Evolutionary conservation across 2,329 filamentous ascomycete species (phyloP), one percentile per base, ranked within the genome.

Genomic region (Sclerotiophoma versabilis): DNA sequence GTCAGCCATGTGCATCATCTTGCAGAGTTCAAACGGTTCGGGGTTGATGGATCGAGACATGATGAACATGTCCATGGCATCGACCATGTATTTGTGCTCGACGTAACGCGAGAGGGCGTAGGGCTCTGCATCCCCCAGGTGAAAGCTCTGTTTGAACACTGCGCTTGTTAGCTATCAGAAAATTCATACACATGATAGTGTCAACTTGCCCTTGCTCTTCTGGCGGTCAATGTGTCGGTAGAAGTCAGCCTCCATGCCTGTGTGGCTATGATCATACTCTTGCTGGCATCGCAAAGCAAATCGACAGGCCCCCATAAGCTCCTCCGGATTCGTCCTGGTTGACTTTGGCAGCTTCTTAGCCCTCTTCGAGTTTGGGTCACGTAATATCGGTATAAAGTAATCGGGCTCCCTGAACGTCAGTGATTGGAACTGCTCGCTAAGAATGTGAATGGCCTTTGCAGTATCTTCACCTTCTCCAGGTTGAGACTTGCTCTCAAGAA

Each of bases 131-230:
- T 82, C 79, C 5, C 72, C 78, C 5, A 71, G 66, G 50, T 81
- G 80, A 68, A 79, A 81, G 23, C 70, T 68, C 39, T 79, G 68
- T 44, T 81, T 78, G 64, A 80, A 78, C 7, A 66, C 67, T 74
- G 45, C 47, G 2, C 0, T 33, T 12, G 27, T 54, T 22, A 54
- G 45, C 15, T 14, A 30, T 20, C n/a, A 5, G 10, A 8, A 38
- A 14, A 3, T 10, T 14, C 37, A 30, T 25, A 8, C 11, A 3
- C 14, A n/a, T 38, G 17, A 20, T 17, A 6, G 12, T 15, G 8
- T 32, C 1, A 3, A 54, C 63, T 51, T 65, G 73, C 69, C 64
- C 68, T 65, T 75, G 11, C 72, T 68, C 49, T 72, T 73, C 42
- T 76, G 68, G 20, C 73, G 69, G 20, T 76, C 55, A 20, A 61